Base-by-base conservation (phyloP, 75 land plant genomes). In the Selaginella moellendorffii region DNA sequence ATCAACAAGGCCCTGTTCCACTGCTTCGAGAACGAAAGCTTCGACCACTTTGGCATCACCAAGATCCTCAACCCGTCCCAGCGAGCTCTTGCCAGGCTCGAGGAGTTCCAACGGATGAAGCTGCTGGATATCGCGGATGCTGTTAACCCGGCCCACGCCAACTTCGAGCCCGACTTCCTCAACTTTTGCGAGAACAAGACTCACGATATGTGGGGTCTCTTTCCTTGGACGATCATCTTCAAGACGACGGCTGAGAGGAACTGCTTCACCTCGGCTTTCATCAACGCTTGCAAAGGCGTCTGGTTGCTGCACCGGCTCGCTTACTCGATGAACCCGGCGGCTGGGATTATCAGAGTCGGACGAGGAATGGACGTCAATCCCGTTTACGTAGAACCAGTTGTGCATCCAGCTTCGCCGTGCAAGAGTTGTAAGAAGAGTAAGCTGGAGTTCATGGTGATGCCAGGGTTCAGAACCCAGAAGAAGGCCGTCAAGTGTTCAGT, bases 141-240 rank as follows among this genome's bases (percentile, higher is more conserved):
- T 5, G 59, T 56, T 2, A 56, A 56, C 24, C n/a, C 19, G n/a
- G 59, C 5, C 8, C 21, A 56, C n/a, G n/a, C 59, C 21, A 21
- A 19, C 24, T 56, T 56, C 19, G 59, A 56, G 59, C 59, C 59
- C n/a, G 59, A 56, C 21, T 56, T 56, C 19, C 24, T 56, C n/a
- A n/a, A 19, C 17, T 56, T 56, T 56, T 56, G 59, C 19, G 59
- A 56, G 59, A 56, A 56, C 19, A 56, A 56, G n/a, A 56, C 59
- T 8, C 21, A 21, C 59, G 8, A 56, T 8, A 56, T 56, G 59
- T 56, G 59, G 59, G 59, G 59, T 19, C 5, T 56, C 17, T 56
- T 56, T 56, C 59, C 59, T 8, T 56, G 59, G 59, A 56, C 8
- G 5, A 56, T 56, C 5, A 19, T 56, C 8, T 56, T 56, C 19